Evolutionary conservation across 2,329 filamentous ascomycete genomes (phyloP), one percentile per base, ranked within the genome.

Genomic region (Penicillium corylophilum): DNA sequence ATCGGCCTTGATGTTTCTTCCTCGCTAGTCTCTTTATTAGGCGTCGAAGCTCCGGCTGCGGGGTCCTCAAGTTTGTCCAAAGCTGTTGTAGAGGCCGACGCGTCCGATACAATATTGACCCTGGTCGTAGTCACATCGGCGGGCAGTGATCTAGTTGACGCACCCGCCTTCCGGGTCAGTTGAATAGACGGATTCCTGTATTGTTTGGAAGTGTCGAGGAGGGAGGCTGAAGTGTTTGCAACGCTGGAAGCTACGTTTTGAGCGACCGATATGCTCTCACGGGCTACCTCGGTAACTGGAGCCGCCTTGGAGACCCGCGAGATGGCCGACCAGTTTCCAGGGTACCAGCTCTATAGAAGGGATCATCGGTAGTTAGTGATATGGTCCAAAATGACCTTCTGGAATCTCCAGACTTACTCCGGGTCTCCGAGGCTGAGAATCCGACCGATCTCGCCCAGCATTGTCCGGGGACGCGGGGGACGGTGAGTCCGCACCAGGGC

Each of bases 241-340:
- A 66, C 53, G 55, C 72, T 70, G 38, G 70, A 69, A 45, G 70
- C 64, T 50, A 65, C 61, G 54, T 68, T 69, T 53, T 69, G 70
- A 38, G 73, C 69, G 44, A 73, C 74, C 35, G 74, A 75, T 44
- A 77, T 77, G 62, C 74, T 78, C 64, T 79, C 77, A 62, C 72
- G 71, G 55, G 74, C 75, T 65, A 78, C 71, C 67, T 79, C 73
- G 52, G 76, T 77, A 61, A 78, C 67, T 44, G 77, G 72, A 33
- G 72, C 69, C 43, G 77, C 74, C 63, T 79, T 79, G 31, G 69
- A 68, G 41, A 65, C 64, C 60, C 70, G 69, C 33, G 65, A 65
- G 46, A 56, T 52, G 22, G 61, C 56, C 35, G 75, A 74, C 77
- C 77, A 79, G 23, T 73, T 72, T 47, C 69, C 72, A 24, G 69